Evolutionary conservation across 2,329 filamentous ascomycete genomes (phyloP).

Genomic region (Verticillium zaregamsianum): DNA sequence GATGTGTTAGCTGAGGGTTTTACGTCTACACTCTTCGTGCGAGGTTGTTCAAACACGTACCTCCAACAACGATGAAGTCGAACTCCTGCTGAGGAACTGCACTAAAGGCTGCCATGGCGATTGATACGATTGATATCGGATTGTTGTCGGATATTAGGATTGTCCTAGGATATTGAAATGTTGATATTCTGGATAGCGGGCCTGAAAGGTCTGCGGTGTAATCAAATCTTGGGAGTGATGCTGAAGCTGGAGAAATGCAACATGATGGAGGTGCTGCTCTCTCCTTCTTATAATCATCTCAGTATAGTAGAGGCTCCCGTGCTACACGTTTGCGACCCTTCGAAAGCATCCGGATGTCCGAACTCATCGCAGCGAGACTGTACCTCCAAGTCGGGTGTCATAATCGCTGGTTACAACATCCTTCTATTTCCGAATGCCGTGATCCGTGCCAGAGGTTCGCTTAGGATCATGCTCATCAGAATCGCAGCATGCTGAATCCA

Average conservation of each 20-base stretch:
- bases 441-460: neutral
- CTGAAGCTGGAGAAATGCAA: no score
- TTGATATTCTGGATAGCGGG: no score
- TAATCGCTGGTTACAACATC: neutral
- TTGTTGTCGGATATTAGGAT: no score
- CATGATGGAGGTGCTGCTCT: no score
- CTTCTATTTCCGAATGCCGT: neutral
- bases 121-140: neutral
- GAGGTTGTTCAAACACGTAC: neutral
- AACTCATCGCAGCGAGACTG: neutral
- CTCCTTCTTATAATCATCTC: no score
- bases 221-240: no score
- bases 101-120: constrained; percentile 13
- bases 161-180: no score
- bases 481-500: no score
- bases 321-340: no score
- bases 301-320: no score
- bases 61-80: constrained; percentile 35
- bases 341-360: neutral
- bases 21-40: neutral
- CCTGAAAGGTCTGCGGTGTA: no score
- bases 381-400: neutral
- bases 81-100: constrained; percentile 16
- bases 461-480: no score
- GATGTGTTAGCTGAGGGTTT: neutral